Base-by-base conservation (phyloP, 2,329 filamentous ascomycete species). In the Fusarium anguioides region DNA sequence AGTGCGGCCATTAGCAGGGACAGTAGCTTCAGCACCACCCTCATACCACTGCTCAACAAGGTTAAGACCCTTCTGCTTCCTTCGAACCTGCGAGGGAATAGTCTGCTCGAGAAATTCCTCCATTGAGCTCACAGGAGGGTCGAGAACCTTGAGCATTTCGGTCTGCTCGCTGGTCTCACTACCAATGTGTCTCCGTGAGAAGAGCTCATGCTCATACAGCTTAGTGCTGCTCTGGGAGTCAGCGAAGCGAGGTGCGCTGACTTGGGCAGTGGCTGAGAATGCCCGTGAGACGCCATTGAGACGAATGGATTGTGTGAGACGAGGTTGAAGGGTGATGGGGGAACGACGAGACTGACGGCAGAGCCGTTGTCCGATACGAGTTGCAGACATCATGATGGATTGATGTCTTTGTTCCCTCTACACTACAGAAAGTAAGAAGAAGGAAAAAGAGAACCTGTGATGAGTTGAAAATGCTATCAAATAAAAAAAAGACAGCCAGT, bases 81-180 rank as follows among this genome's bases (percentile, higher is more conserved):
- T 70, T 27, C 74, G 42, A 15, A 97, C 93, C 74, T 94, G 89
- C 23, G 86, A 80, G 0, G 94, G 94, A 8, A 97, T 84, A 45
- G 97, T 94, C 80, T 96, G 88, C 72, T 87, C 83, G 42, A 97
- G 88, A 73, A 97, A 97, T 26, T 94, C 90, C 69, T 97, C 93
- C 65, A 97, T 81, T 45, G 85, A 89, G 61, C 82, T 81, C 14
- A 84, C 91, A 0, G 93, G 92, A 17, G 94, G 93, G 60, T 93
- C 89, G 35, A 97, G 84, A 3, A 86, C 85, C 72, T 89, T 87
- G 62, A 97, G 87, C 94, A 97, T 97, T 72, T 90, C 83, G 69
- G 88, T 82, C 2, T 88, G 87, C 55, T 91, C 89, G 37, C 82
- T 80, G 27, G 88, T 83, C 56, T 90, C 89, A 8, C 93, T 93